Evolutionary conservation across 768 basidiomycete genomes (phyloP).

Genomic region (Suillus americanus): DNA sequence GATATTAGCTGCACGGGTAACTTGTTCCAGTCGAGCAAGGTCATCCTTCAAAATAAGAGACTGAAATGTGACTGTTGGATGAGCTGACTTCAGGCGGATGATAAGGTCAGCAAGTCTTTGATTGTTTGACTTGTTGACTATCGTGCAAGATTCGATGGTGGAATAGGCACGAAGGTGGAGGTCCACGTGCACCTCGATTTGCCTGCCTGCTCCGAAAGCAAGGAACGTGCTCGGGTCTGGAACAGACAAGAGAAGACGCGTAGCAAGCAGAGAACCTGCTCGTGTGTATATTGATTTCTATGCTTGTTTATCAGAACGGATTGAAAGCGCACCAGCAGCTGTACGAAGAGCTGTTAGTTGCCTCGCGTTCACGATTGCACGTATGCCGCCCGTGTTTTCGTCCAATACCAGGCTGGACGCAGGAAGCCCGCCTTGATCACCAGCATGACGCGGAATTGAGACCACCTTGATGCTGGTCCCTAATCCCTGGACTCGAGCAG

Average conservation of each 20-base stretch:
- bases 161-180: constrained; percentile 60
- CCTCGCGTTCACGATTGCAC: constrained; percentile 76
- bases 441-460: constrained; percentile 54
- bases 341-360: constrained; percentile 79
- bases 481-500: constrained; percentile 53
- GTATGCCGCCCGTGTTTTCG: constrained; percentile 64
- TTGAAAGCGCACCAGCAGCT: constrained; percentile 59
- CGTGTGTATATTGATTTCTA: not conserved
- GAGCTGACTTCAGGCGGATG: constrained; percentile 23
- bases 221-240: constrained; percentile 45
- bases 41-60: constrained; percentile 12
- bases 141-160: constrained; percentile 50
- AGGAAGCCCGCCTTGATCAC: constrained; percentile 59
- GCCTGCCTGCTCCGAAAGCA: constrained; percentile 73
- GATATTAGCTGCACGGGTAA: constrained; percentile 42
- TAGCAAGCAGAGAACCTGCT: constrained; percentile 69
- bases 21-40: not conserved
- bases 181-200: constrained; percentile 63
- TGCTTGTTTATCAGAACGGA: not conserved
- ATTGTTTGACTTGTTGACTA: constrained; percentile 63
- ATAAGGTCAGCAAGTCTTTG: constrained; percentile 44
- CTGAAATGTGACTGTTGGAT: constrained; percentile 25
- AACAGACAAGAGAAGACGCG: constrained; percentile 46
- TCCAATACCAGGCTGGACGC: constrained; percentile 77
- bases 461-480: constrained; percentile 82